Base-by-base conservation (phyloP, 495 filamentous ascomycete genomes). In the Friedmanniomyces simplex region DNA sequence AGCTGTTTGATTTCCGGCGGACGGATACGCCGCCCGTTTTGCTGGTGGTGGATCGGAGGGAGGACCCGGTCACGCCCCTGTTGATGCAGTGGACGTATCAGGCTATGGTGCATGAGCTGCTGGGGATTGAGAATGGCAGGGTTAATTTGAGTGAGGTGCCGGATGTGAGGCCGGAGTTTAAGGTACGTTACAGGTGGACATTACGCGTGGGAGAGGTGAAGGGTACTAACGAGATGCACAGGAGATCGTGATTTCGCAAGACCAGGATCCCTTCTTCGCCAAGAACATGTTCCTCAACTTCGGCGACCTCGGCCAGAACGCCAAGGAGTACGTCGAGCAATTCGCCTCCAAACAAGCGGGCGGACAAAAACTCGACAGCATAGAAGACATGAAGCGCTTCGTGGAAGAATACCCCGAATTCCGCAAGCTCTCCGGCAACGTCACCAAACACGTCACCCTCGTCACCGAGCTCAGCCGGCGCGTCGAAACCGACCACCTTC, bases 261-360 rank as follows among this genome's bases (percentile, higher is more conserved):
- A 97, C 60, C 94, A 97, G 69, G 93, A 98, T 66, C 94, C 93
- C 0, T 98, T 98, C 74, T 98, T 97, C 74, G 96, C 96, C 73
- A 96, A 95, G 74, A 98, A 98, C 69, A 97, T 98, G 94, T 98
- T 90, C 65, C 83, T 95, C 64, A 98, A 98, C 65, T 98, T 97
- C 69, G 93, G 93, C 42, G 93, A 98, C 61, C 79, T 98, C 20
- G 93, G 93, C 21, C 88, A 93, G 52, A 97, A 95, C 67, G 96
- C 96, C 69, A 97, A 97, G 68, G 91, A 96, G 58, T 97, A 97
- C 69, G 93, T 98, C 57, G 89, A 94, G 68, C 93, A 96, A 61
- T 97, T 96, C 67, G 93, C 96, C 64, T 87, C 84, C 26, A 96
- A 95, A 69, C 95, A 89, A 12, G 86, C 95, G 66, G 93, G 81